Base-by-base conservation (phyloP, 371 early-diverging fungal genomes). In the Mucor indicus region DNA sequence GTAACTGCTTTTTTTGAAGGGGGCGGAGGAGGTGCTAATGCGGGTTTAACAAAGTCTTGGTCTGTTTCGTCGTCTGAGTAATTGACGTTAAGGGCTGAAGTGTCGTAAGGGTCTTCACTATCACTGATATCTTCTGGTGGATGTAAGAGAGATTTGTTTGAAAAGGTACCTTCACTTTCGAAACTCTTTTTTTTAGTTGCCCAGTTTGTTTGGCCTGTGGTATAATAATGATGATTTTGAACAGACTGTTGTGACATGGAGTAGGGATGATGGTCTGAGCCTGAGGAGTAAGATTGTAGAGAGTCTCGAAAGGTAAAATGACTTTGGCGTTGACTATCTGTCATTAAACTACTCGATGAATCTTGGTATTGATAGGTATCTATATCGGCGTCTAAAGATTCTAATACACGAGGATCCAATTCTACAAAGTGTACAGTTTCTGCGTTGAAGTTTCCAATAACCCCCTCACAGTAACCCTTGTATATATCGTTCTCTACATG, bases 401-500 rank as follows among this genome's bases (percentile, higher is more conserved):
- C 71, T 22, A 76, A 43, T 35, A 76, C 77, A 21, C 73, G 56
- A 7, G 77, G 77, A 52, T 76, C 77, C 13, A 77, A 47, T 53
- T 77, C 77, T 4, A 73, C 74, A 63, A 81, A 81, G 38, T 79
- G 77, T 19, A 81, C 82, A 42, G 66, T 72, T 27, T 69, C 70
- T 37, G 79, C 82, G 41, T 69, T 69, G 38, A 81, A 81, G 10
- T 65, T 64, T 0, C 82, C 82, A 41, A 78, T 55, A 4, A 81
- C 74, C 22, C 80, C 82, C 50, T 81, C 77, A 38, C 82, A 81
- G 45, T 73, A 78, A 16, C 82, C 82, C 60, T 72, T 53, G 38
- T 76, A 76, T 7, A 55, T 60, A 43, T 76, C 77, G 17, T 76
- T 51, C 19, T 66, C 50, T 7, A 76, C 50, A 47, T 76, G 67